Evolutionary conservation across 768 basidiomycete genomes (phyloP).

Genomic region (Mycena kentingensis): DNA sequence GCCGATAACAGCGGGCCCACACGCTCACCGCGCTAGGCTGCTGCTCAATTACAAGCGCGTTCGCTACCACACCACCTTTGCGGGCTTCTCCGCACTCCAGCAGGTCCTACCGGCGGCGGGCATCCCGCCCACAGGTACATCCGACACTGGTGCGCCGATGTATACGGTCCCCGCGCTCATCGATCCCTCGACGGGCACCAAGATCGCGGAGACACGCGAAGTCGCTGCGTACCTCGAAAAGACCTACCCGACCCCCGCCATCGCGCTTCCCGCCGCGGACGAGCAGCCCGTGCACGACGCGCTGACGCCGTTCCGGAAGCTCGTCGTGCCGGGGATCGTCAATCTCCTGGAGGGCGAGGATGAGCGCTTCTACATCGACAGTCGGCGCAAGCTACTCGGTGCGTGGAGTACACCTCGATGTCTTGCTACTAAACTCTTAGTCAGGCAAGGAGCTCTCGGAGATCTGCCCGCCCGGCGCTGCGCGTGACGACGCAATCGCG

Average conservation of each 20-base stretch:
- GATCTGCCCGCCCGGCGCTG: not conserved
- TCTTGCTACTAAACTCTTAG: not conserved
- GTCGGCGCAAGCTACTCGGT: constrained; percentile 1
- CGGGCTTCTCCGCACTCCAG: not conserved
- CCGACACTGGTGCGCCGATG: not conserved
- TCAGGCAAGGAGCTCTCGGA: constrained; percentile 4
- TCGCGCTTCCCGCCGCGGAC: not conserved
- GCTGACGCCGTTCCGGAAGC: not conserved
- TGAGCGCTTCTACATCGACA: not conserved
- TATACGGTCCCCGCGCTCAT: constrained; percentile 8
- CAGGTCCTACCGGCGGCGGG: not conserved
- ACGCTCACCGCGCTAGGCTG: not conserved
- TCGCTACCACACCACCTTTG: not conserved
- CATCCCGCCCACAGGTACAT: not conserved
- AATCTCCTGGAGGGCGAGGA: constrained; percentile 1
- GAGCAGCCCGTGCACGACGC: not conserved
- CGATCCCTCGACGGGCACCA: not conserved
- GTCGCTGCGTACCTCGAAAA: constrained; percentile 2
- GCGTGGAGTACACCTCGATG: not conserved
- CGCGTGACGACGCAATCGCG: not conserved
- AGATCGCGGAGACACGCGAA: not conserved
- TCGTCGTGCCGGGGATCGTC: constrained; percentile 1
- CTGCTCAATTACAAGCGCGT: constrained; percentile 6
- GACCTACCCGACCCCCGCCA: not conserved
- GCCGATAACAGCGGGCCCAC: too few species aligned